Conservation (phyloP, 352 stramenopile genomes). For the Phytophthora brassicae region DNA sequence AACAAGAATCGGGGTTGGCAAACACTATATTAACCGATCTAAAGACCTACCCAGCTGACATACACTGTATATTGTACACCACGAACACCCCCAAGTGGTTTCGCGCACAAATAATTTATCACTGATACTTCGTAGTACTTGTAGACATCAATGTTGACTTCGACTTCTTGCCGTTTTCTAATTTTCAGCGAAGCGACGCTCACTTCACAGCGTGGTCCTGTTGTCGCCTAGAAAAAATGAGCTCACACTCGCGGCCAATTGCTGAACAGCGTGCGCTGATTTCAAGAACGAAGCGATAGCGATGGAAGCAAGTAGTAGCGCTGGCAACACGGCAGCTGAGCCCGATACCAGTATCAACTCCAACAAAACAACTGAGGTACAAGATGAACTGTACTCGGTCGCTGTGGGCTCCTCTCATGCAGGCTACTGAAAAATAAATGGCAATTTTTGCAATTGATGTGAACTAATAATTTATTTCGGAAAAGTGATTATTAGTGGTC, state of each 20-base stretch:
- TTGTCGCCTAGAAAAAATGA: neutral
- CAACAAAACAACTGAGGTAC: neutral
- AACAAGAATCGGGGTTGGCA: too few relatives aligned
- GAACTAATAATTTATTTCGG: too few relatives aligned
- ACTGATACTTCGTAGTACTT: too few relatives aligned
- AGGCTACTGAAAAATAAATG: too few relatives aligned
- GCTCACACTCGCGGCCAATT: constrained; percentile 14
- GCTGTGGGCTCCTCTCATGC: constrained; percentile 33
- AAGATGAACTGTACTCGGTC: constrained; percentile 3
- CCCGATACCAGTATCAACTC: neutral
- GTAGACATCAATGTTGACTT: constrained; percentile 22
- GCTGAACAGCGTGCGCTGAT: neutral
- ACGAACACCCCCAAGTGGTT: too few relatives aligned
- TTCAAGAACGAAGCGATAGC: neutral
- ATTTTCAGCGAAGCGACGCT: constrained; percentile 14
- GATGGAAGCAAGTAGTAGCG: constrained; percentile 3
- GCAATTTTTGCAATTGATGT: too few relatives aligned
- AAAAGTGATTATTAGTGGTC: too few relatives aligned
- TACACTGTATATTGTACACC: too few relatives aligned
- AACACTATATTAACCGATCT: too few relatives aligned
- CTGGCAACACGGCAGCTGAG: neutral
- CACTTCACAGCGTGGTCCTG: constrained; percentile 7
- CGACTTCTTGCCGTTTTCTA: constrained; percentile 14
- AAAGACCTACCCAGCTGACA: too few relatives aligned
- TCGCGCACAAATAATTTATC: too few relatives aligned